Evolutionary conservation across 2,329 filamentous ascomycete genomes (phyloP), one percentile per base, ranked within the genome.

Genomic region (Stachybotrys elegans): DNA sequence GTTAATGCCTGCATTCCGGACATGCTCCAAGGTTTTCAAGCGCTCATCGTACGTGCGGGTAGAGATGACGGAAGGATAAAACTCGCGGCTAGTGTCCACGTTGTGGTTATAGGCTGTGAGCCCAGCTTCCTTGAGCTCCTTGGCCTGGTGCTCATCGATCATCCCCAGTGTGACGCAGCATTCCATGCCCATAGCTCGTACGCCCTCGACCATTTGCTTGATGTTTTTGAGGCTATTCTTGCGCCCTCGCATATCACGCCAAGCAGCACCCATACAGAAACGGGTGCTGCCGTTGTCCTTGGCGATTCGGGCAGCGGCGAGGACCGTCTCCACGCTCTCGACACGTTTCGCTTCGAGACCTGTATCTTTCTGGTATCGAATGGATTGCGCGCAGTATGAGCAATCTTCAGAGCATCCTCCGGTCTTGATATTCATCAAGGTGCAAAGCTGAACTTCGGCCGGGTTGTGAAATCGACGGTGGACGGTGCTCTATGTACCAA

Each of bases 51-150:
- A 95, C 7, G 79, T 83, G 29, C 90, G 76, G 0, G 90, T 95
- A 1, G 88, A 86, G 65, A 95, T 95, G 56, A 95, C 78, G 31
- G 76, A 83, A 0, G 90, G 88, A 60, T 95, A 95, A 65, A 89
- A 89, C 69, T 95, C 90, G 53, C 90, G 79, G 44, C 84, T 89
- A 2, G 90, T 95, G 67, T 95, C 90, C 51, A 95, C 76, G 61
- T 95, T 95, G 74, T 95, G 90, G 69, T 95, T 95, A 68, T 95
- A 95, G 1, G 90, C 90, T 14, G 90, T 95, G 56, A 95, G 68
- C 0, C 90, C 90, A 0, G 89, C 90, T 2, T 81, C 81, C 61
- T 89, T 90, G 51, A 95, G 76, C 68, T 93, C 86, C 58, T 79
- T 78, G 22, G 90, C 90, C 71, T 95, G 89, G 52, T 75, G 72